These are phyloP conservation scores for Pisolithus microcarpus DNA, from an alignment of 768 basidiomycete genomes.

Conservation along the genomic window DNA sequence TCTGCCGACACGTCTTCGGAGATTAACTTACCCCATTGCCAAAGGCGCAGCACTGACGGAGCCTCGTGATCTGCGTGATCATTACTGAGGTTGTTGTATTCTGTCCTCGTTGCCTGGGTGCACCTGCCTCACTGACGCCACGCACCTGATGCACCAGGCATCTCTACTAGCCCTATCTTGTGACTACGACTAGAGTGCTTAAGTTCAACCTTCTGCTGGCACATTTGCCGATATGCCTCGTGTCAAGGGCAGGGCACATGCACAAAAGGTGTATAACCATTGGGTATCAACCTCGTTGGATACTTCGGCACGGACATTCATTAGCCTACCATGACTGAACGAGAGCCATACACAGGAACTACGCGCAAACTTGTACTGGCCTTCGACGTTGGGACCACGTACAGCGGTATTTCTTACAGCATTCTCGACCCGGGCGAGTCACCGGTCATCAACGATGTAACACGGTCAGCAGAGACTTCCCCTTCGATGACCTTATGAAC, in stretches of 20 bases:
- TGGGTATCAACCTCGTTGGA: neutral
- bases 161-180: neutral
- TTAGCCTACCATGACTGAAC: slow-evolving; percentile 16
- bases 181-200: neutral
- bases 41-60: neutral
- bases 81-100: slow-evolving; percentile 6
- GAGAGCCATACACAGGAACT: slow-evolving; percentile 35
- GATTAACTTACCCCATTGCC: neutral
- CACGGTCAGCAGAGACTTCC: slow-evolving; percentile 13
- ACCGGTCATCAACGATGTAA: slow-evolving; percentile 15
- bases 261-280: neutral
- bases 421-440: slow-evolving; percentile 26
- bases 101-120: neutral
- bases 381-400: slow-evolving; percentile 49
- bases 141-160: slow-evolving; percentile 1
- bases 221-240: neutral
- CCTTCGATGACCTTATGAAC: neutral
- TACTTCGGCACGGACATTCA: neutral
- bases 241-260: neutral
- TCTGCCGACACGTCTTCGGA: neutral
- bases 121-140: slow-evolving; percentile 10
- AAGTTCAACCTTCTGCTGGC: neutral
- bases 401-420: slow-evolving; percentile 41
- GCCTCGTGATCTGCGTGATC: slow-evolving; percentile 4
- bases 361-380: slow-evolving; percentile 39